Base-by-base conservation (phyloP, 257 asterid genomes). In the Rhazya stricta region DNA sequence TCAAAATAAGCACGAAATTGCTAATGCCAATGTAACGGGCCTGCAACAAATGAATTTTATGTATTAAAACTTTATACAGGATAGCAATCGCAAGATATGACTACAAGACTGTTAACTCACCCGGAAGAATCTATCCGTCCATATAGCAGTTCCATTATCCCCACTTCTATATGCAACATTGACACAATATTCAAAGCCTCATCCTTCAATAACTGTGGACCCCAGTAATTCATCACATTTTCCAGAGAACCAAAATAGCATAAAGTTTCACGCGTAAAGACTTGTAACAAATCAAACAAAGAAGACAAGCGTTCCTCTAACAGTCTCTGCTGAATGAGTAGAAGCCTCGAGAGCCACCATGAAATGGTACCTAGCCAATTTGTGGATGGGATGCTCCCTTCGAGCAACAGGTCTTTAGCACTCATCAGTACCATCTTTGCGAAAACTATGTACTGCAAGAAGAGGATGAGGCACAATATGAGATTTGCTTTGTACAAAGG, bases 261-360 rank as follows among this genome's bases (percentile, higher is more conserved):
- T 74, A 91, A 78, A 72, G 86, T 82, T 84, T 91, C 94, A 74
- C 42, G 80, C 68, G 66, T 84, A 81, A 48, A 84, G 23, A 95
- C 97, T 87, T 92, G 96, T 81, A 91, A 79, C 74, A 90, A 84
- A 82, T 95, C 94, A 79, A 86, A 95, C 80, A 95, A 84, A 79
- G 80, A 79, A n/a, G 99, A 92, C 9, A 97, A 89, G 27, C 85
- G 96, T 42, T 82, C 96, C 78, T 87, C 96, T 85, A 95, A 83
- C 84, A 95, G 73, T 75, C 83, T 92, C 89, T 95, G 99, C 75
- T 95, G 98, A 84, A 89, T 37, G 89, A 88, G 88, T 60, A 92
- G 76, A 83, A 87, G 76, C 86, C 99, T 87, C 69, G 88, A 89
- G 78, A 92, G 78, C 99, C 99, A 95, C 99, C 98, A 95, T 29